Evolutionary conservation across 768 basidiomycete genomes (phyloP).

Genomic region (Russula abietina): DNA sequence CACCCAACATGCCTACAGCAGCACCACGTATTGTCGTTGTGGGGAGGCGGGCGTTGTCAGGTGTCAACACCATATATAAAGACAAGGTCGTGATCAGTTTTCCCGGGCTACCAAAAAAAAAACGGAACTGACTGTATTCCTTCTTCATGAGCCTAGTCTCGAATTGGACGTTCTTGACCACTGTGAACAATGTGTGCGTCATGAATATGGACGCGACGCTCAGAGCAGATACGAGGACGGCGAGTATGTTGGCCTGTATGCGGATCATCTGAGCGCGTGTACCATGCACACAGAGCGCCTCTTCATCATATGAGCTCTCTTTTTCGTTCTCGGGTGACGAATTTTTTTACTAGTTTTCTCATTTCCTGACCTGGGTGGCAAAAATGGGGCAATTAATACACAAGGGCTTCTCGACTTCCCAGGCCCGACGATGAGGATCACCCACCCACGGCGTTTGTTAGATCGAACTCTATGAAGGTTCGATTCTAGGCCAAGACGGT

Average conservation of each 20-base stretch:
- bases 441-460: neutral
- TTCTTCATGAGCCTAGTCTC: neutral
- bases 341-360: neutral
- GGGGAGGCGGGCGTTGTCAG: too few species aligned
- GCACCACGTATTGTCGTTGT: neutral
- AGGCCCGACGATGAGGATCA: neutral
- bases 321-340: neutral
- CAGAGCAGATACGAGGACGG: constrained; percentile 1
- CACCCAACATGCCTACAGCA: constrained; percentile 5
- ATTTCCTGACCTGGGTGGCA: neutral
- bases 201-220: constrained; percentile 4
- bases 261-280: neutral
- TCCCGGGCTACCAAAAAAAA: neutral
- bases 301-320: neutral
- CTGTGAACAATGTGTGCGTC: neutral
- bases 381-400: neutral
- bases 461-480: neutral
- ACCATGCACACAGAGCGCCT: neutral
- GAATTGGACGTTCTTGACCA: constrained; percentile 3
- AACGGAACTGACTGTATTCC: neutral
- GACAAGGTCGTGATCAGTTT: neutral
- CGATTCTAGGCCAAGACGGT: neutral
- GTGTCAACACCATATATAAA: neutral
- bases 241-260: neutral
- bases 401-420: neutral